Conservation (phyloP, 2,329 filamentous ascomycete species). For the Lasiodiplodia sp. region DNA sequence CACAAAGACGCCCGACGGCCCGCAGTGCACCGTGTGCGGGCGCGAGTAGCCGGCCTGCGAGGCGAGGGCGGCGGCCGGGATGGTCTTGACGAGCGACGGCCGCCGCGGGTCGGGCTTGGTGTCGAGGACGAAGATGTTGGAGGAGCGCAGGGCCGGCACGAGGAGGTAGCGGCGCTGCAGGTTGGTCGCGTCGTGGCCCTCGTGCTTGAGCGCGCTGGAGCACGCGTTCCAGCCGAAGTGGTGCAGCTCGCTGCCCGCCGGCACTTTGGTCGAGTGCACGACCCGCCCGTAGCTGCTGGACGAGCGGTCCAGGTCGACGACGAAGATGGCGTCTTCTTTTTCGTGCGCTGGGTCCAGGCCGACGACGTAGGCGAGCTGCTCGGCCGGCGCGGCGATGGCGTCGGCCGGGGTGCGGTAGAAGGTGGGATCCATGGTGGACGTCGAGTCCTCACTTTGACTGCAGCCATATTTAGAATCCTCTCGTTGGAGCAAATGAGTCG, state of each 20-base stretch:
- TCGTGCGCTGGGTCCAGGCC: background rate
- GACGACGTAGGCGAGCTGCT: constrained; percentile 4
- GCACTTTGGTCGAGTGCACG: background rate
- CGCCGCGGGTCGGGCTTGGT: background rate
- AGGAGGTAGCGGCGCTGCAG: constrained; percentile 8
- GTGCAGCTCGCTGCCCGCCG: constrained; percentile 1
- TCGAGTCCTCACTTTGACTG: no score
- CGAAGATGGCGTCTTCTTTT: constrained; percentile 1
- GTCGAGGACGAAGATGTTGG: constrained; percentile 11
- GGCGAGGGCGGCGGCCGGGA: background rate
- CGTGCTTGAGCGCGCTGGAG: constrained; percentile 9
- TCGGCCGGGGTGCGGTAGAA: constrained; percentile 13
- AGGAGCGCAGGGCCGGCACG: constrained; percentile 6
- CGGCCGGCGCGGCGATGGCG: constrained; percentile 7
- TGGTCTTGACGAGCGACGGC: constrained; percentile 3
- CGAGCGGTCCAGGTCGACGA: background rate
- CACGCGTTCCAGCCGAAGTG: constrained; percentile 17
- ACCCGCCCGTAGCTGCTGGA: background rate
- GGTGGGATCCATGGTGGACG: constrained; percentile 5
- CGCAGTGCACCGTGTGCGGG: constrained; percentile 12
- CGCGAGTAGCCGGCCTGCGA: constrained; percentile 4
- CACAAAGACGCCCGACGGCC: background rate
- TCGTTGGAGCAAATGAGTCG: no score
- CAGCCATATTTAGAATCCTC: no score
- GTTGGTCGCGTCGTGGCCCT: background rate